Conservation (phyloP, 768 basidiomycete genomes). For the Amylocystis lapponica region DNA sequence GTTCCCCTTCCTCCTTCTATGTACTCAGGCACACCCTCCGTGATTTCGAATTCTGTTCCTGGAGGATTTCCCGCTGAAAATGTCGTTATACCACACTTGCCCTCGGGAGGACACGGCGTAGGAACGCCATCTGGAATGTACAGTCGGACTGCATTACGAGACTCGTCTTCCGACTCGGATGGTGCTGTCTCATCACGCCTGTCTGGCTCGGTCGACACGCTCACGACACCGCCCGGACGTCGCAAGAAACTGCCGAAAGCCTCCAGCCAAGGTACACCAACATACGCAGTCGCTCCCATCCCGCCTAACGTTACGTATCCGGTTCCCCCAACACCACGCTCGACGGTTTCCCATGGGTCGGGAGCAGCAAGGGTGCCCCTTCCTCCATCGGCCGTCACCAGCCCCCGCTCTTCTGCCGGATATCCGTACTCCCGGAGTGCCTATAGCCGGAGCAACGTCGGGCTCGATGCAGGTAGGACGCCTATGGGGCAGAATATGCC, state of each 20-base stretch:
- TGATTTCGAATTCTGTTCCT: slow-evolving; percentile 10
- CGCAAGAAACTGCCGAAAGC: slow-evolving; percentile 8
- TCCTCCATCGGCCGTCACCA: slow-evolving; percentile 11
- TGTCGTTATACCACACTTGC: slow-evolving; percentile 7
- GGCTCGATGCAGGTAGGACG: slow-evolving; percentile 5
- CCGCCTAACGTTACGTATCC: slow-evolving; percentile 20
- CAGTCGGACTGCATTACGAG: slow-evolving; percentile 10
- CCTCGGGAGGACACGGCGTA: neutral
- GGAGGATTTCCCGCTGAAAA: slow-evolving; percentile 12
- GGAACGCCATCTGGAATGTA: slow-evolving; percentile 3
- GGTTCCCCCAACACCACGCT: slow-evolving; percentile 9
- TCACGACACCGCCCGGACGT: slow-evolving; percentile 28
- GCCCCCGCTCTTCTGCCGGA: slow-evolving; percentile 8
- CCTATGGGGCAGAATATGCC: slow-evolving; percentile 6
- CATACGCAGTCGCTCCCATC: slow-evolving; percentile 17
- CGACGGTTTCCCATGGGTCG: slow-evolving; percentile 10
- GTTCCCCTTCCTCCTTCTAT: slow-evolving; percentile 26
- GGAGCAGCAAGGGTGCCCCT: slow-evolving; percentile 18
- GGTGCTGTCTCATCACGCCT: slow-evolving; percentile 19
- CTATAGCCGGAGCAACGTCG: slow-evolving; percentile 4
- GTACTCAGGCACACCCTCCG: slow-evolving; percentile 11
- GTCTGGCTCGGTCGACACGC: slow-evolving; percentile 31
- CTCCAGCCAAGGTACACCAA: slow-evolving; percentile 9
- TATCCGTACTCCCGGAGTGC: slow-evolving; percentile 8
- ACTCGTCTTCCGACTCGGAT: slow-evolving; percentile 21